Base-by-base conservation (phyloP, 345 rosid species). In the Brassica juncea region DNA sequence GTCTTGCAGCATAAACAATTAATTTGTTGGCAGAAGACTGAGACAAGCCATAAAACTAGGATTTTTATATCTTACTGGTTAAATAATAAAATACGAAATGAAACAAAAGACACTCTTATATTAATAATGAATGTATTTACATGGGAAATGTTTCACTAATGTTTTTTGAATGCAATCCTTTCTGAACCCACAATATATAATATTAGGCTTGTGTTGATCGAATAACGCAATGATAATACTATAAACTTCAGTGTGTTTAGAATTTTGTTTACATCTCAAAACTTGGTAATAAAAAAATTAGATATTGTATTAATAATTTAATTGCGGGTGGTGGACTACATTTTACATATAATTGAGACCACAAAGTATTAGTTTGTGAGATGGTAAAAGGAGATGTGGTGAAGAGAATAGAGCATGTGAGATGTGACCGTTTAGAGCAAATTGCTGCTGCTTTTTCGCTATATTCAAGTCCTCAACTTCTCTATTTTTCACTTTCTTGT, bases 401-500 rank as follows among this genome's bases (percentile, higher is more conserved):
- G 61, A 66, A 6, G 30, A 80, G 16, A 69, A 63, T 2, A 80
- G 79, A 80, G 82, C 82, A 80, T 80, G 82, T 80, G 82, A 80
- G 82, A 80, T 80, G 82, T 80, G 82, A 74, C 82, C 52, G 82
- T 37, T 28, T 61, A 49, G 78, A 15, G 82, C 79, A 80, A 80
- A 68, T 80, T 80, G 82, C 35, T 80, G 57, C 71, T 49, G 49
- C 82, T 74, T 74, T 80, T 68, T 58, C 21, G 49, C 9, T 72
- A 78, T 15, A 68, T 69, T 80, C 78, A 80, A 70, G 82, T 34
- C 74, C 82, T 74, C 79, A 67, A 67, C 82, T 79, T 74, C 71
- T 74, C 78, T 68, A 2, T 31, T 74, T 57, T 35, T 10, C 54
- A 72, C 82, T 79, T 79, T 79, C 82, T 79, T 79, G 82, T 79